Conservation (phyloP, 1,284 basidiomycete species). For the Puccinia horiana region DNA sequence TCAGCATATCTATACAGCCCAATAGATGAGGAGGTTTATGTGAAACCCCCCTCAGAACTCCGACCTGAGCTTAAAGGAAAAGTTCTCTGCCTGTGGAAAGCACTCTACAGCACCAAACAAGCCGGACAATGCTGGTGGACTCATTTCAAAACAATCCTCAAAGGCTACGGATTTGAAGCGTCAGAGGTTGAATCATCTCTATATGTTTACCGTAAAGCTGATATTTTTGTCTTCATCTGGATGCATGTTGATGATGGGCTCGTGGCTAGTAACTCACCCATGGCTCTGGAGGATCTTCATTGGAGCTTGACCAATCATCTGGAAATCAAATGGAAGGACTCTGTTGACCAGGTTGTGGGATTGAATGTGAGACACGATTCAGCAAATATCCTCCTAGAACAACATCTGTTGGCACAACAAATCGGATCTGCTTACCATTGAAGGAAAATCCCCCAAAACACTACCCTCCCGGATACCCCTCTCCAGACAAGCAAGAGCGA, state of each 20-base stretch:
- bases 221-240: not conserved
- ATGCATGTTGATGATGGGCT: conserved; percentile 32
- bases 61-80: not conserved
- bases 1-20: conserved; percentile 29
- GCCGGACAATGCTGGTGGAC: conserved; percentile 29
- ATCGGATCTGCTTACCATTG: not conserved
- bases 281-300: not conserved
- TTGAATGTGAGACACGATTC: not conserved
- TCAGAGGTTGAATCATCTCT: not conserved
- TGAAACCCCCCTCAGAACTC: not conserved
- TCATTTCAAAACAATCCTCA: not conserved
- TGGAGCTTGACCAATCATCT: not conserved
- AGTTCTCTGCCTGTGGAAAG: not conserved
- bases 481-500: not conserved
- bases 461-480: not conserved
- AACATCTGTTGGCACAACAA: not conserved
- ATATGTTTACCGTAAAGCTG: not conserved
- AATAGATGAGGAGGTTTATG: conserved; percentile 27
- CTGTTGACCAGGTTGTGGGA: conserved; percentile 7
- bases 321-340: not conserved
- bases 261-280: not conserved
- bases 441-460: not conserved
- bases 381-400: not conserved
- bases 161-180: not conserved
- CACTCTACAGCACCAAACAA: conserved; percentile 27